Percentiles rank a stretch among this genome's conserved stretches.
Conservation (phyloP, 2,329 filamentous ascomycete genomes). For the Paraphaeosphaeria minitans region DNA sequence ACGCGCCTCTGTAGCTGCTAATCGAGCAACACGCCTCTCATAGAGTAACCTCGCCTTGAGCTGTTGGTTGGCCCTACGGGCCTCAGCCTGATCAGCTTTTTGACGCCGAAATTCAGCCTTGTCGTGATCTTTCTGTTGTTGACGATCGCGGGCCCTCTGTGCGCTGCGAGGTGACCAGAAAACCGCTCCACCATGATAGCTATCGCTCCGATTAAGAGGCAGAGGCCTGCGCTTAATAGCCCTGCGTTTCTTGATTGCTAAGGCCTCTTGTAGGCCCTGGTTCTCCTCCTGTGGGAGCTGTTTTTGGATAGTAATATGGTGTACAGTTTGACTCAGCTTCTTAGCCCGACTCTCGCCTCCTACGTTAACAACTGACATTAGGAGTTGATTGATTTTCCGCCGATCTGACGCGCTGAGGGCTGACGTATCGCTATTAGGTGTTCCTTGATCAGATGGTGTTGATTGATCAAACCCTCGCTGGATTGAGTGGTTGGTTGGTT, state of each 20-base stretch:
- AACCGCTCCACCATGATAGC: conserved; percentile 11
- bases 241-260: too few relatives aligned
- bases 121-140: conserved; percentile 6
- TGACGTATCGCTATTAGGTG: neutral
- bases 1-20: neutral
- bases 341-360: neutral
- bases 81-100: neutral
- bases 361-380: neutral
- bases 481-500: too few relatives aligned
- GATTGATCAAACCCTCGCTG: too few relatives aligned
- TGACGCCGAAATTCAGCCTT: neutral
- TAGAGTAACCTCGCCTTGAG: too few relatives aligned
- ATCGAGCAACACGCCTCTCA: neutral
- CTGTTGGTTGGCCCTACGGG: too few relatives aligned
- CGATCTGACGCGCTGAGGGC: conserved; percentile 10
- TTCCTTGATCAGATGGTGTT: neutral
- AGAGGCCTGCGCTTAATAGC: conserved; percentile 15
- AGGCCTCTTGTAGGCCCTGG: too few relatives aligned
- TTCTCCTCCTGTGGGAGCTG: conserved; percentile 11
- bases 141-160: conserved; percentile 4
- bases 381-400: conserved; percentile 1
- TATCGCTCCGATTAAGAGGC: conserved; percentile 4
- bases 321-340: conserved; percentile 10
- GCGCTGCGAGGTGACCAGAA: conserved; percentile 14
- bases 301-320: conserved; percentile 11